Evolutionary conservation across 2,329 filamentous ascomycete genomes (phyloP), one percentile per base, ranked within the genome.

Genomic region (Geosmithia putterillii): DNA sequence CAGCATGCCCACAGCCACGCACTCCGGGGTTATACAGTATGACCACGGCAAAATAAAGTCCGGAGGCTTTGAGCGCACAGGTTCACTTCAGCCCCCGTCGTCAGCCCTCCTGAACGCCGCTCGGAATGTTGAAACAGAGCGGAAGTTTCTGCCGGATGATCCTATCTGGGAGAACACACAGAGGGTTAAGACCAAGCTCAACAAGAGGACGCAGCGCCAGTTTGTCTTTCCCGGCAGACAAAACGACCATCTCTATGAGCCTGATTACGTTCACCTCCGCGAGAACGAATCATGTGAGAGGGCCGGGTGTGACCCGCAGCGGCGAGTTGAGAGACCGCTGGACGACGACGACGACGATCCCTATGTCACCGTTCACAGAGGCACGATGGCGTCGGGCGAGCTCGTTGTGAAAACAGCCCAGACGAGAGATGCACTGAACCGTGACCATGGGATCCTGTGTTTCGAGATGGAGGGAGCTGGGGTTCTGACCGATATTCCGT

Each of bases 311-410:
- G 40, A 47, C 19, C 28, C 14, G 15, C 22, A 34, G 17, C 8
- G 48, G 25, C 43, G 38, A 17, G 43, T 51, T 34, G 22, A 38
- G 32, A 41, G 46, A 43, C 32, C 40, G n/a, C 41, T 21, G 8
- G 40, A 51, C 23, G 41, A 46, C 2, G 41, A 44, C 4, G 21
- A 42, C 12, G 42, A 46, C 9, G 17, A 42, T 6, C 36, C 36
- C 9, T 47, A 41, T 22, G 42, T 51, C 8, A 35, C 38, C 12
- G 46, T 53, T 7, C 46, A 52, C 37, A 40, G 45, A 43, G 51
- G 51, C 5, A 51, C 45, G 18, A 47, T 53, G 14, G 50, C 49
- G 32, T 51, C 49, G 2, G 43, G 47, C 2, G 45, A 51, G 42
- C 36, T 46, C 12, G 42, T 52, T 4, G 15, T 51, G 2, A 50